These are phyloP conservation scores for Gyromitra esculenta DNA, from an alignment of 2,329 filamentous ascomycete genomes.

Conservation along the genomic window DNA sequence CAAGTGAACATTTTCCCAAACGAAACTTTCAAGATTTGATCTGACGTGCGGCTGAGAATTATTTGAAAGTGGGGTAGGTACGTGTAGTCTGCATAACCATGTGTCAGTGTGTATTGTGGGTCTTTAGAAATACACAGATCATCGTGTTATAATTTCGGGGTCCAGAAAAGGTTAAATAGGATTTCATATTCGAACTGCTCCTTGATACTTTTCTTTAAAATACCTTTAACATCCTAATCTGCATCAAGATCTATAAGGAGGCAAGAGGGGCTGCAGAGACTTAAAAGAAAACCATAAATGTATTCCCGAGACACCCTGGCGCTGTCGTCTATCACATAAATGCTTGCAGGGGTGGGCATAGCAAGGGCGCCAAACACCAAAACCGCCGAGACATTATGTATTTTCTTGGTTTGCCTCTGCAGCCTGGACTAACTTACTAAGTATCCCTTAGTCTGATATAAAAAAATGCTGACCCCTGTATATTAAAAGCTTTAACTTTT, in stretches of 20 bases:
- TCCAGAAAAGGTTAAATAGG: background rate
- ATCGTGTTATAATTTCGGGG: background rate
- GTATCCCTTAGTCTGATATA: too few species aligned
- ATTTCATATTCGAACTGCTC: background rate
- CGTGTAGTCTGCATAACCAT: background rate
- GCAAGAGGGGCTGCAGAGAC: background rate
- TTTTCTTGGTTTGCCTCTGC: background rate
- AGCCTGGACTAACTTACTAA: background rate
- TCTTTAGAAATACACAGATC: background rate
- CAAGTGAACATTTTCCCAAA: background rate
- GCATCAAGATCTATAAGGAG: background rate
- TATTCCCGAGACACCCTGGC: constrained; percentile 5
- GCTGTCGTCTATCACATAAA: constrained; percentile 1
- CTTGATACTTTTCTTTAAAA: background rate
- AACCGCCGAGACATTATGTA: background rate
- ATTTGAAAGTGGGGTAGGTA: background rate
- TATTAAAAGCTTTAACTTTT: too few species aligned
- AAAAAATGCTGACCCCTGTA: too few species aligned
- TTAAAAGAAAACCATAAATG: background rate
- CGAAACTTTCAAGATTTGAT: background rate
- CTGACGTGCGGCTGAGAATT: constrained; percentile 6
- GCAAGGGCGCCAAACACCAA: background rate
- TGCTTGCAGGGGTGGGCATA: background rate
- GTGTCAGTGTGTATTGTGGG: background rate
- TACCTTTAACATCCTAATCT: background rate